Evolutionary conservation across 1,139 yeast genomes (phyloP).

Genomic region (Saccharomyces hybrid): DNA sequence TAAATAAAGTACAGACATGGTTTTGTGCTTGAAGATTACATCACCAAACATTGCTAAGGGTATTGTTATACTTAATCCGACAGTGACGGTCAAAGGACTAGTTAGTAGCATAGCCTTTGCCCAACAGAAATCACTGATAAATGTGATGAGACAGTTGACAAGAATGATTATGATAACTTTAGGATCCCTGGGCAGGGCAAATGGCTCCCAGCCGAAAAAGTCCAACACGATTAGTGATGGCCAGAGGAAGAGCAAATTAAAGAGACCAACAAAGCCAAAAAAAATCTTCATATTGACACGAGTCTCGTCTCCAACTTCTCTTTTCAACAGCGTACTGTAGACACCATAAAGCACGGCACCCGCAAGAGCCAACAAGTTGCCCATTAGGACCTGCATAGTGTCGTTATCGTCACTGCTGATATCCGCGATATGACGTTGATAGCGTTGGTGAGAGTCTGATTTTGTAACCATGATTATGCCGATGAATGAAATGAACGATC

Average conservation of each 20-base stretch:
- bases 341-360: conserved; percentile 84
- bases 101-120: conserved; percentile 86
- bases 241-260: conserved; percentile 67
- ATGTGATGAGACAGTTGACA: conserved; percentile 64
- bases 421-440: conserved; percentile 3
- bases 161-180: conserved; percentile 48
- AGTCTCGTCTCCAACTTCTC: conserved; percentile 60
- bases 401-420: conserved; percentile 16
- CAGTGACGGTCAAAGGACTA: conserved; percentile 87
- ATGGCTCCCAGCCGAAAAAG: conserved; percentile 51
- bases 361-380: conserved; percentile 69
- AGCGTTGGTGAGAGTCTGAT: conserved; percentile 35
- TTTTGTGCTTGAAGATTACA: conserved; percentile 59
- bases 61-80: conserved; percentile 82
- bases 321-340: conserved; percentile 74
- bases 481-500: conserved; percentile 56
- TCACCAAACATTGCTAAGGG: conserved; percentile 94
- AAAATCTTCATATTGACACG: conserved; percentile 73
- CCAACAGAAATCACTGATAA: conserved; percentile 87
- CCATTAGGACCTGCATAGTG: conserved; percentile 46
- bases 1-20: conserved; percentile 54
- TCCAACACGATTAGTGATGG: conserved; percentile 64
- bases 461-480: conserved; percentile 75
- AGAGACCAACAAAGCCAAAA: conserved; percentile 87
- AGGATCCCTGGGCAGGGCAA: conserved; percentile 55